Conservation (phyloP, 148 eudicot genomes). For the Rhododendron mucronatum region DNA sequence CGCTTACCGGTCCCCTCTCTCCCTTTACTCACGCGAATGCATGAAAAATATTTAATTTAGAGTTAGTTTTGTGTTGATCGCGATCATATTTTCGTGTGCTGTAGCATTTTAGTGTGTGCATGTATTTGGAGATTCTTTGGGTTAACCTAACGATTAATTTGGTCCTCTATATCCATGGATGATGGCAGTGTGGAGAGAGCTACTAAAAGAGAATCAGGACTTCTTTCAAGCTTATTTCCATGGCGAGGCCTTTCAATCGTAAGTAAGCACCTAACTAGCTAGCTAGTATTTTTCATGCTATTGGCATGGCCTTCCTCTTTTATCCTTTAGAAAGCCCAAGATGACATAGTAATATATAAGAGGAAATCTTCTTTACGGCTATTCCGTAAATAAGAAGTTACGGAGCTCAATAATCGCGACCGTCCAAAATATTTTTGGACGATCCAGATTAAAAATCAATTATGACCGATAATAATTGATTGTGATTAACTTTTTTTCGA, state of each 20-base stretch:
- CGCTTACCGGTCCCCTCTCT: slow-evolving; percentile 44
- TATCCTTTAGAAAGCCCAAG: no score
- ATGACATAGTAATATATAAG: no score
- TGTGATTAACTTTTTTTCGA: no score
- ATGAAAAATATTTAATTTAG: background rate
- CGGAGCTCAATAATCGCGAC: no score
- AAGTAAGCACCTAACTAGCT: slow-evolving; percentile 16
- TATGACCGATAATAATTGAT: no score
- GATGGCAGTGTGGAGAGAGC: slow-evolving; percentile 66
- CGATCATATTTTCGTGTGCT: background rate
- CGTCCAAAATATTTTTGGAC: no score
- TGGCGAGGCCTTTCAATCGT: slow-evolving; percentile 26
- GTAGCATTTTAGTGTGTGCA: background rate
- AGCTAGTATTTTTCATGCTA: no score
- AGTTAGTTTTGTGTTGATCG: no score
- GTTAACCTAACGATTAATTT: background rate
- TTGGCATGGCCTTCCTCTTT: no score
- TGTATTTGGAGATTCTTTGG: background rate
- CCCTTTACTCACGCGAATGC: background rate
- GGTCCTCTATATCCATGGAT: background rate
- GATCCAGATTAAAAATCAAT: no score
- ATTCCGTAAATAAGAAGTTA: no score
- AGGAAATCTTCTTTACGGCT: no score
- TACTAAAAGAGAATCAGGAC: slow-evolving; percentile 52
- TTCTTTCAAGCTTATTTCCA: slow-evolving; percentile 61